phyloP scores from a whole-genome alignment of 768 basidiomycete genomes.

The Russula sp. region DNA sequence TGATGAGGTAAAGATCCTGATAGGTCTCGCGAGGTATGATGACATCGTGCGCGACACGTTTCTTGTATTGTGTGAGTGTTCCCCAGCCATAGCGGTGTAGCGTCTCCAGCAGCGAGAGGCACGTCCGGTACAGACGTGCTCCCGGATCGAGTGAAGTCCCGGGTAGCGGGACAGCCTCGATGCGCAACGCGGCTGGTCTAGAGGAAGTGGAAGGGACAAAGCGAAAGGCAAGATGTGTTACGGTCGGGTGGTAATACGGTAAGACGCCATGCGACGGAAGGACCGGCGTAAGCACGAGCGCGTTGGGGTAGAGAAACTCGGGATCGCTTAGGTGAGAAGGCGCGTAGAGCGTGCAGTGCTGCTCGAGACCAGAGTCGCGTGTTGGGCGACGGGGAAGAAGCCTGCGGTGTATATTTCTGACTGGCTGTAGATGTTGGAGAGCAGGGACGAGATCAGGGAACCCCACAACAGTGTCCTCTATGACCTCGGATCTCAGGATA shows the following conservation, averaged over 20 bases:
- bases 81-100: constrained; percentile 90
- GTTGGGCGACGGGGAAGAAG: constrained; percentile 75
- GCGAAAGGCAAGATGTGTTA: constrained; percentile 76
- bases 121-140: constrained; percentile 74
- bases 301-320: constrained; percentile 24
- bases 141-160: constrained; percentile 42
- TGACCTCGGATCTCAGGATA: constrained; percentile 76
- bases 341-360: constrained; percentile 70
- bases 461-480: constrained; percentile 36
- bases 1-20: constrained; percentile 84
- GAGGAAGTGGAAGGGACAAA: constrained; percentile 39
- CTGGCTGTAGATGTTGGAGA: constrained; percentile 36
- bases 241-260: constrained; percentile 89
- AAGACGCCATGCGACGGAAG: constrained; percentile 40
- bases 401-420: constrained; percentile 56
- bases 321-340: constrained; percentile 19
- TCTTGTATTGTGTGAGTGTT: constrained; percentile 71
- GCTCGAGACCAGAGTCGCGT: constrained; percentile 67
- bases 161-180: constrained; percentile 52
- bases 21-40: constrained; percentile 70
- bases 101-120: constrained; percentile 72
- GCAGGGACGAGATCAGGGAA: constrained; percentile 31
- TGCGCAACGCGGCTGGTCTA: constrained; percentile 37
- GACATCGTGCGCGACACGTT: constrained; percentile 79
- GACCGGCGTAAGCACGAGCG: constrained; percentile 58